Evolutionary conservation across 768 basidiomycete species (phyloP).

Genomic region (Lactifluus pinguis): DNA sequence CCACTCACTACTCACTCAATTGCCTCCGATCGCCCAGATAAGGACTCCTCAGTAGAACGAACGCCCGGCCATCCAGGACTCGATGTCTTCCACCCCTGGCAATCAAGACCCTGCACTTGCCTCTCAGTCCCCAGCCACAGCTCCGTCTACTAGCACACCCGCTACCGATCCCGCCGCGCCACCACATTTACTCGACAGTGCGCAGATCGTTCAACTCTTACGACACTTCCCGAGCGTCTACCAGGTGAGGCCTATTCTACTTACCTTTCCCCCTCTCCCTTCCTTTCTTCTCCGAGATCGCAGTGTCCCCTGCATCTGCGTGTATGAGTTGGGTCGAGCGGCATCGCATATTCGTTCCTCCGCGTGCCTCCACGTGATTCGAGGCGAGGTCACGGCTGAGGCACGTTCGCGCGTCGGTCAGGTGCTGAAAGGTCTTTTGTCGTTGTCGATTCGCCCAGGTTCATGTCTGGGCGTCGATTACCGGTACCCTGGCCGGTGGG

Average conservation of each 20-base stretch:
- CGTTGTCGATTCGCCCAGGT: not conserved
- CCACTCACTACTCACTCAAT: not conserved
- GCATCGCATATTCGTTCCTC: not conserved
- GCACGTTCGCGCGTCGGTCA: slow-evolving; percentile 20
- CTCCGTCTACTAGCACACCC: not conserved
- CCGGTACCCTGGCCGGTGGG: not conserved
- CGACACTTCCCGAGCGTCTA: slow-evolving; percentile 15
- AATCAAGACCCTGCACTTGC: slow-evolving; percentile 10
- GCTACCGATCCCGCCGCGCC: not conserved
- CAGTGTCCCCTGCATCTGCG: not conserved
- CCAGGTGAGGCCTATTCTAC: not conserved
- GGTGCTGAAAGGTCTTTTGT: slow-evolving; percentile 1
- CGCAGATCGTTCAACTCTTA: slow-evolving; percentile 13
- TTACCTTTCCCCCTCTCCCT: not conserved
- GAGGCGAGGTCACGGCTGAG: slow-evolving; percentile 17
- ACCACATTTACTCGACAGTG: slow-evolving; percentile 6
- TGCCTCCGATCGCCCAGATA: slow-evolving; percentile 11
- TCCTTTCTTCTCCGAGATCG: not conserved
- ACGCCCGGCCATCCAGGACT: not conserved
- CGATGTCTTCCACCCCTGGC: slow-evolving; percentile 8
- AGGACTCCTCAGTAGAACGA: not conserved
- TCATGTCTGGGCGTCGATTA: not conserved
- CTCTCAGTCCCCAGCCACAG: not conserved
- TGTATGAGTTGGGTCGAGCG: not conserved
- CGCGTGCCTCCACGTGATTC: slow-evolving; percentile 17